These are phyloP conservation scores for Mortierella sp. DNA, from an alignment of 371 early-diverging fungal species.

Conservation along the genomic window DNA sequence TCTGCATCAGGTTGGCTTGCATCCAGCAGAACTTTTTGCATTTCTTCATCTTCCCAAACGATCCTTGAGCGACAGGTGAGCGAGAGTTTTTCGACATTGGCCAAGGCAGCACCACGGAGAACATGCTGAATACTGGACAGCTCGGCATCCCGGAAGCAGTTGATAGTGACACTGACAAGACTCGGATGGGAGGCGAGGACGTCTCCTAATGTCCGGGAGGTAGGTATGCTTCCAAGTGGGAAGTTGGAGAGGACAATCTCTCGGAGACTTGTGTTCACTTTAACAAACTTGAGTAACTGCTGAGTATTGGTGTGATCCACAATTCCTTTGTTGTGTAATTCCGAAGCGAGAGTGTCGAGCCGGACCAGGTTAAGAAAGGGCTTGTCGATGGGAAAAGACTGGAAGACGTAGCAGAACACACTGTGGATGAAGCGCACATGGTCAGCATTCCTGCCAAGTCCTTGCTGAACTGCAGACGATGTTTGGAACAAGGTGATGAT, in stretches of 20 bases:
- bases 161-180: conserved; percentile 13
- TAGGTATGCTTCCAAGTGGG: conserved; percentile 12
- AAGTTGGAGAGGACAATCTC: conserved; percentile 28
- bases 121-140: conserved; percentile 17
- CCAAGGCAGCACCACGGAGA: conserved; percentile 16
- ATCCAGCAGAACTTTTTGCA: background rate
- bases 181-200: conserved; percentile 14
- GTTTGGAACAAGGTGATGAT: conserved; percentile 15
- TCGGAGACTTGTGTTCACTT: conserved; percentile 17
- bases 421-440: conserved; percentile 16
- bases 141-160: conserved; percentile 14
- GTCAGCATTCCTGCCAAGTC: conserved; percentile 17
- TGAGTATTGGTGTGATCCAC: conserved; percentile 34
- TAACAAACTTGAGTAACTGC: conserved; percentile 20
- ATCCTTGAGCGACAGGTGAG: conserved; percentile 8
- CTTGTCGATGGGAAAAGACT: background rate
- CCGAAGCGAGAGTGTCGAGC: conserved; percentile 29
- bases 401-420: conserved; percentile 19
- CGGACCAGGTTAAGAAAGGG: conserved; percentile 8
- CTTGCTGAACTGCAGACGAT: conserved; percentile 1
- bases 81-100: conserved; percentile 9
- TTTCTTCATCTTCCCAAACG: background rate
- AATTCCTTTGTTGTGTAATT: conserved; percentile 40
- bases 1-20: too few species aligned
- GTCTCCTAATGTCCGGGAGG: conserved; percentile 14